phyloP scores from a whole-genome alignment of 2,329 filamentous ascomycete species.

The Dothideomycetes sp. region DNA sequence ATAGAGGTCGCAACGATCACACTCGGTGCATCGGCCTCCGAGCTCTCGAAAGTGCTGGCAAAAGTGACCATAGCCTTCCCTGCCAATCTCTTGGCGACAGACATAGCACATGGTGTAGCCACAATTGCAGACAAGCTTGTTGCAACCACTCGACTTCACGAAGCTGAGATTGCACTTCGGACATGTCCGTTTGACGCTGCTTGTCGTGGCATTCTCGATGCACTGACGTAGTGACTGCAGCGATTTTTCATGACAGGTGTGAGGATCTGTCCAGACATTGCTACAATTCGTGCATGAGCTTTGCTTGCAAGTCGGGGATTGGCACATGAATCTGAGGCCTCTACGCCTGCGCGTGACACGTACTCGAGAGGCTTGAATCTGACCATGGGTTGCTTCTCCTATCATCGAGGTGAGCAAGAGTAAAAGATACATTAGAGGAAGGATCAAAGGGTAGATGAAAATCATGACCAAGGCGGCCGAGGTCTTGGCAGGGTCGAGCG shows the following conservation, averaged over 20 bases:
- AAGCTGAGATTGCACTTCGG: constrained; percentile 85
- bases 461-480: constrained; percentile 43
- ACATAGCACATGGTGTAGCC: constrained; percentile 98
- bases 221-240: constrained; percentile 75
- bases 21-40: constrained; percentile 66
- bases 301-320: constrained; percentile 56
- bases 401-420: constrained; percentile 25
- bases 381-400: constrained; percentile 24
- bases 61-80: constrained; percentile 83
- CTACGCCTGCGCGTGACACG: constrained; percentile 62
- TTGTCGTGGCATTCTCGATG: constrained; percentile 85
- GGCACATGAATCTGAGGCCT: constrained; percentile 70
- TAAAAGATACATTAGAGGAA: constrained; percentile 37
- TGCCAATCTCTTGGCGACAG: constrained; percentile 57
- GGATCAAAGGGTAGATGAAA: constrained; percentile 45
- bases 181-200: constrained; percentile 90
- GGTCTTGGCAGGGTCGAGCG: constrained; percentile 19
- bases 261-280: constrained; percentile 78
- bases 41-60: constrained; percentile 90
- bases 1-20: constrained; percentile 50
- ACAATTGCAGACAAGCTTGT: constrained; percentile 91
- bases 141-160: constrained; percentile 89
- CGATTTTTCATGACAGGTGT: constrained; percentile 80
- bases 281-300: constrained; percentile 72
- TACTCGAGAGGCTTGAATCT: constrained; percentile 51